These are phyloP conservation scores for Aspergillus biplanus DNA, from an alignment of 495 filamentous ascomycete species.

Conservation along the genomic window DNA sequence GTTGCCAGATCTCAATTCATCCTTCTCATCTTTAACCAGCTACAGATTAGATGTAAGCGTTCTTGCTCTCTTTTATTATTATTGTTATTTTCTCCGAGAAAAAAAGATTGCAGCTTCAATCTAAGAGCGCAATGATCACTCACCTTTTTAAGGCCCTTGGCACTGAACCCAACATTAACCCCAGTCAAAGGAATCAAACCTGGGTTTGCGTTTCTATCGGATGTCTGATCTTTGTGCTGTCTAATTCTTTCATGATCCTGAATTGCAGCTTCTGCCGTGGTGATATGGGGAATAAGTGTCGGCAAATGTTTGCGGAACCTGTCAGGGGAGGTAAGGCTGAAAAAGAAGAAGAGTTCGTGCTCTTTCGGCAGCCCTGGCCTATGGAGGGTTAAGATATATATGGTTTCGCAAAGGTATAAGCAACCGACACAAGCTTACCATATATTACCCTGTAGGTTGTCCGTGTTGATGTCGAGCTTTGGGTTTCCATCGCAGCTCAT, in stretches of 20 bases:
- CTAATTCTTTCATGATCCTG: background rate
- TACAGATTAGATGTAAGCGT: background rate
- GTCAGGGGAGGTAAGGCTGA: slow-evolving; percentile 30
- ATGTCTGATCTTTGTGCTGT: background rate
- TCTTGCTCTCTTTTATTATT: background rate
- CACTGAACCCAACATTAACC: slow-evolving; percentile 36
- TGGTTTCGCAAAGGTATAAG: background rate
- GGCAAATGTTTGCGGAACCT: slow-evolving; percentile 33
- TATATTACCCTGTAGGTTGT: slow-evolving; percentile 26
- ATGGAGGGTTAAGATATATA: slow-evolving; percentile 11
- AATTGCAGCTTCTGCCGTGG: slow-evolving; percentile 16
- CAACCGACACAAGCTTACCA: slow-evolving; percentile 12
- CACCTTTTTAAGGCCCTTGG: slow-evolving; percentile 35
- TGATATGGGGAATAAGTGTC: slow-evolving; percentile 25
- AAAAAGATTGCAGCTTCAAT: background rate
- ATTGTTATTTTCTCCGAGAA: no score
- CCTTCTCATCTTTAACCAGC: slow-evolving; percentile 5
- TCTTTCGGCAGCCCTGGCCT: slow-evolving; percentile 37
- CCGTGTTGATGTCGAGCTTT: slow-evolving; percentile 1
- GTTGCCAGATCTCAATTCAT: background rate
- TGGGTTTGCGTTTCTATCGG: background rate
- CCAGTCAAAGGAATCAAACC: slow-evolving; percentile 8
- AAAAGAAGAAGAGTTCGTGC: slow-evolving; percentile 36
- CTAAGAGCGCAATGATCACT: slow-evolving; percentile 1
- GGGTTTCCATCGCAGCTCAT: background rate